Evolutionary conservation across 169 alveolate genomes (phyloP), one percentile per base, ranked within the genome.

Genomic region (Eimeria acervulina): DNA sequence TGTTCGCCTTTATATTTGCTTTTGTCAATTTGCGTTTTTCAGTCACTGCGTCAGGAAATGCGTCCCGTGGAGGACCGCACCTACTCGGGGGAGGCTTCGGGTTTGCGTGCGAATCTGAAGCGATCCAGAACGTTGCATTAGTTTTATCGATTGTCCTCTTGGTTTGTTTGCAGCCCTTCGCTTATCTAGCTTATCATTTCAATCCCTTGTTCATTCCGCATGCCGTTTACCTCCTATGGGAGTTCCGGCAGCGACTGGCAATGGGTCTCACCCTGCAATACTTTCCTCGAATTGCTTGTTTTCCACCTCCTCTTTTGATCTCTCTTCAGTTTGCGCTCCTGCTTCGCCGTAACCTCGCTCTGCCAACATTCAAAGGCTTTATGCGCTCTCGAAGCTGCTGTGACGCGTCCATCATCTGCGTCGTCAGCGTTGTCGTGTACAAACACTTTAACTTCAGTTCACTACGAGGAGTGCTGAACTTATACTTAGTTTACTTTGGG

Each of bases 81-180:
- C 61, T 93, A 93, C 89, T 51, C 33, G 68, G 96, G 96, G 23
- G 96, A 93, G 61, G 88, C 61, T 1, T 47, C 94, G 0, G 96
- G 96, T n/a, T 13, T 93, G 5, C 93, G 96, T 31, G 10, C 96
- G 36, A 93, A 93, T 70, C 78, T 93, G 72, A 93, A 93, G 81
- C 87, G 87, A 59, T 93, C 96, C n/a, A 28, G 93, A 51, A 93
- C 78, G 31, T 51, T 93, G 80, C 68, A 63, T 36, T 87, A 38
- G 36, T 15, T 15, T n/a, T 33, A 12, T 31, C 13, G 0, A 66
- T 19, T 66, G 13, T 5, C 44, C 1, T n/a, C 6, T 31, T 66
- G 4, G 15, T 70, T 31, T 33, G 4, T 12, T 36, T 36, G 31
- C 36, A 61, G 8, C 0, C 4, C 28, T 17, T 17, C 17, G 38